These are phyloP conservation scores for Trichoderma aggressivum DNA, from an alignment of 2,329 filamentous ascomycete species.

Conservation along the genomic window DNA sequence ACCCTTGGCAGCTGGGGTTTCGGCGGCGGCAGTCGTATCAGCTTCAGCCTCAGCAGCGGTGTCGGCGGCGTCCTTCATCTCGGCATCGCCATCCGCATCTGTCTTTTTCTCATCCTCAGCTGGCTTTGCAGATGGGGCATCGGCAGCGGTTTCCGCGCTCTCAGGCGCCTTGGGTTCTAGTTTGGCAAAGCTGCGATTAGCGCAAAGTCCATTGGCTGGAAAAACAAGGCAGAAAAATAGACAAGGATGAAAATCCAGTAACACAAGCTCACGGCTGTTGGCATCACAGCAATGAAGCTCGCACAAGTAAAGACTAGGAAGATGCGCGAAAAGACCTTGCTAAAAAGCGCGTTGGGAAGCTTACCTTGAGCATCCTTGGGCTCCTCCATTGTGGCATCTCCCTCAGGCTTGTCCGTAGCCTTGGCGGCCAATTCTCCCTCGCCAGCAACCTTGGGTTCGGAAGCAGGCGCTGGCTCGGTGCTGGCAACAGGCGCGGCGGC, in stretches of 20 bases:
- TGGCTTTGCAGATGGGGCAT: constrained; percentile 31
- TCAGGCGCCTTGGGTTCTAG: constrained; percentile 30
- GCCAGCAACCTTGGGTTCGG: constrained; percentile 25
- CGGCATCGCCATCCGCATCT: constrained; percentile 43
- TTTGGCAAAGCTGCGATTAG: constrained; percentile 28
- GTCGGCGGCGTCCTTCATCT: constrained; percentile 46
- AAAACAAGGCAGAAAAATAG: not conserved
- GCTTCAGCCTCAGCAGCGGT: constrained; percentile 30
- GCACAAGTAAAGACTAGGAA: not conserved
- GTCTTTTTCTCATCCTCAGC: constrained; percentile 27
- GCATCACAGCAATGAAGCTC: not conserved
- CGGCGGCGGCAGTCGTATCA: constrained; percentile 26
- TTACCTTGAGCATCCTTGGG: constrained; percentile 32
- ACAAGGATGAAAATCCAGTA: not conserved
- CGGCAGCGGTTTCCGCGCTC: constrained; percentile 30
- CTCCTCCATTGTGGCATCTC: constrained; percentile 29
- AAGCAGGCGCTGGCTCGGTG: constrained; percentile 30
- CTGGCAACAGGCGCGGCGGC: constrained; percentile 32
- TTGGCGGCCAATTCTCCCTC: constrained; percentile 25
- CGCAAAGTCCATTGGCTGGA: constrained; percentile 11
- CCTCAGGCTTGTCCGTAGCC: constrained; percentile 25
- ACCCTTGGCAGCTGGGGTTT: constrained; percentile 33
- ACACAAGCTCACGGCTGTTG: not conserved
- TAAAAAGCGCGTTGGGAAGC: constrained; percentile 21
- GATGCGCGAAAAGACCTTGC: constrained; percentile 15